These are phyloP conservation scores for Polyplosphaeria fusca DNA, from an alignment of 495 filamentous ascomycete genomes.

Conservation along the genomic window DNA sequence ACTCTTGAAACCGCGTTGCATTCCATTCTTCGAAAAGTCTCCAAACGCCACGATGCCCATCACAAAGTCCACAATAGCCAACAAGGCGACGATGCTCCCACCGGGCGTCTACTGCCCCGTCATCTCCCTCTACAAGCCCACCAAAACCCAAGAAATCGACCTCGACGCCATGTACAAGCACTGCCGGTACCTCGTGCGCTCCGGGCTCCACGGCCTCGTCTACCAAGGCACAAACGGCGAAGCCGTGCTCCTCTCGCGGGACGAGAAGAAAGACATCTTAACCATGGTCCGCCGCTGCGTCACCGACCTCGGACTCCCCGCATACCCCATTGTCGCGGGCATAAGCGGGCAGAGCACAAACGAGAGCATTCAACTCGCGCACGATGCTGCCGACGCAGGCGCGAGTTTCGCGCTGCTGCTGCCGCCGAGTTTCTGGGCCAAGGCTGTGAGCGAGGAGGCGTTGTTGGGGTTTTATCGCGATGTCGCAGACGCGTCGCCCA, in stretches of 20 bases:
- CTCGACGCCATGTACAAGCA: slow-evolving; percentile 23
- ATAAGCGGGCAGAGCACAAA: slow-evolving; percentile 20
- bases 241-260: slow-evolving; percentile 7
- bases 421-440: slow-evolving; percentile 16
- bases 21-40: too few relatives aligned
- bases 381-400: slow-evolving; percentile 12
- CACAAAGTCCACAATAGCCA: slow-evolving; percentile 38
- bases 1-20: too few relatives aligned
- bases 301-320: slow-evolving; percentile 12
- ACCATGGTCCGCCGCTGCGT: not conserved
- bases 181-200: slow-evolving; percentile 8
- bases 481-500: slow-evolving; percentile 11
- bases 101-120: slow-evolving; percentile 20
- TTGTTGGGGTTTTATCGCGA: slow-evolving; percentile 13
- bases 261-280: slow-evolving; percentile 12
- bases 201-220: slow-evolving; percentile 15
- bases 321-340: slow-evolving; percentile 19
- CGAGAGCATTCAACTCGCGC: slow-evolving; percentile 8
- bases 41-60: slow-evolving; percentile 40
- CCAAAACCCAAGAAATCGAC: slow-evolving; percentile 16
- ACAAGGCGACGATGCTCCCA: slow-evolving; percentile 12
- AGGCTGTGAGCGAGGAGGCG: slow-evolving; percentile 15
- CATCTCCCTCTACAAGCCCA: slow-evolving; percentile 13
- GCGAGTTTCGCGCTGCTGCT: slow-evolving; percentile 18
- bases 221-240: slow-evolving; percentile 28